phyloP scores from a whole-genome alignment of 2,329 filamentous ascomycete genomes.

The Aspergillus thermomutatus region DNA sequence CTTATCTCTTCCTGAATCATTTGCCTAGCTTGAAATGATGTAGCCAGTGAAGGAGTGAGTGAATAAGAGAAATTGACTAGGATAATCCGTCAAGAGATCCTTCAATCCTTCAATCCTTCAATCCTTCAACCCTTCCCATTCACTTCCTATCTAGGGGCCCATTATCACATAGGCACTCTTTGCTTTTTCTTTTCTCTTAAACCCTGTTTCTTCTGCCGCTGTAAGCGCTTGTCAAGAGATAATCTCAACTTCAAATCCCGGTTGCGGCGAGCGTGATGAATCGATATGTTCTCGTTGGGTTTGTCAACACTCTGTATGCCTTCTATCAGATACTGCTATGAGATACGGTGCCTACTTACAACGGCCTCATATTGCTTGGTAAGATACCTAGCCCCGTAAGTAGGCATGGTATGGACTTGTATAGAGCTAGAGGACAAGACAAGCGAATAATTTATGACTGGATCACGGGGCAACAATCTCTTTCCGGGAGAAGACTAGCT shows the following conservation, averaged over 20 bases:
- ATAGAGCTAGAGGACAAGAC: background rate
- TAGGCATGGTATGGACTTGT: background rate
- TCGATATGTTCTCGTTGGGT: background rate
- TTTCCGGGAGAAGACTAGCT: background rate
- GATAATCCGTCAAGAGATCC: too few species aligned
- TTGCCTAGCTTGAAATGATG: background rate
- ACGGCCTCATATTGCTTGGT: too few species aligned
- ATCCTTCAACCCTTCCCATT: background rate
- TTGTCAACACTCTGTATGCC: background rate
- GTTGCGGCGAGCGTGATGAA: background rate
- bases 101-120: background rate
- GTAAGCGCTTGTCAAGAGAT: constrained; percentile 6
- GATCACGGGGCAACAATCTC: background rate
- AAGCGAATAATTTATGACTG: background rate
- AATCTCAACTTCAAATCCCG: background rate
- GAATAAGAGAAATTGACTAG: too few species aligned
- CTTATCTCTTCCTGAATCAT: background rate
- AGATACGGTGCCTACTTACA: too few species aligned
- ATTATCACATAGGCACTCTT: background rate
- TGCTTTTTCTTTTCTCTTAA: background rate
- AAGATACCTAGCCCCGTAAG: too few species aligned
- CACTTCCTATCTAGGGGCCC: background rate
- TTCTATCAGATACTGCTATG: background rate
- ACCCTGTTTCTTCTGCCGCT: constrained; percentile 7
- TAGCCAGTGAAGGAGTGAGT: background rate